phyloP scores from a whole-genome alignment of 148 eudicot species.

The Camellia japonica region DNA sequence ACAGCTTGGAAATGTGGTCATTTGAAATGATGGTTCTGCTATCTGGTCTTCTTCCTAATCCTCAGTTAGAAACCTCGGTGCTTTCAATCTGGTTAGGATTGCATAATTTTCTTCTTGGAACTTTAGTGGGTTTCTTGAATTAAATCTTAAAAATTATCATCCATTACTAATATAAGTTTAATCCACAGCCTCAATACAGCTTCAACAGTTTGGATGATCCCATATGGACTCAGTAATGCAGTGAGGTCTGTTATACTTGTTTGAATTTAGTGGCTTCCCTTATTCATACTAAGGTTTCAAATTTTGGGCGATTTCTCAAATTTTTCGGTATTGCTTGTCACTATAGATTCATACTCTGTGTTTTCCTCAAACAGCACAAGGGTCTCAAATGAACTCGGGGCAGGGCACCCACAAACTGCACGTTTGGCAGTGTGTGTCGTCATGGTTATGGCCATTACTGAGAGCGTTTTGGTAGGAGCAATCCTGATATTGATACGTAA shows the following conservation, averaged over 20 bases:
- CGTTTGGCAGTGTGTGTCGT: conserved; percentile 56
- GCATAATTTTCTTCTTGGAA: not conserved
- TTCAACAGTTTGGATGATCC: conserved; percentile 71
- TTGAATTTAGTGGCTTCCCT: not conserved
- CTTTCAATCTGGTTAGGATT: conserved; percentile 64
- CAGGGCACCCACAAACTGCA: conserved; percentile 55
- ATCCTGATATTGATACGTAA: conserved; percentile 52
- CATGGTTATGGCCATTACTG: conserved; percentile 35
- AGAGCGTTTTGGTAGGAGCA: conserved; percentile 50
- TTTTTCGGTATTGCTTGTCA: not conserved
- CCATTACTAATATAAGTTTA: not conserved
- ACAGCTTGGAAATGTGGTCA: conserved; percentile 87
- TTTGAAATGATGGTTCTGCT: conserved; percentile 83
- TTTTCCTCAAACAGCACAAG: conserved; percentile 42
- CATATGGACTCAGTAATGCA: conserved; percentile 75
- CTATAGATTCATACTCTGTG: not conserved
- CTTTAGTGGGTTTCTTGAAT: not conserved
- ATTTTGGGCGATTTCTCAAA: not conserved
- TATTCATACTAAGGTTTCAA: conserved; percentile 2
- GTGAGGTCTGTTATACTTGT: conserved; percentile 45
- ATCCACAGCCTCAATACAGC: conserved; percentile 65
- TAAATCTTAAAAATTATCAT: not conserved
- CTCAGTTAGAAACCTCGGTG: conserved; percentile 82
- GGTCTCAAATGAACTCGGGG: conserved; percentile 77
- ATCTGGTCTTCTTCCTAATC: conserved; percentile 90